Percentiles rank a stretch among this genome's conserved stretches.
Conservation (phyloP, 306 rosid genomes). For the Herpetospermum pedunculosum region DNA sequence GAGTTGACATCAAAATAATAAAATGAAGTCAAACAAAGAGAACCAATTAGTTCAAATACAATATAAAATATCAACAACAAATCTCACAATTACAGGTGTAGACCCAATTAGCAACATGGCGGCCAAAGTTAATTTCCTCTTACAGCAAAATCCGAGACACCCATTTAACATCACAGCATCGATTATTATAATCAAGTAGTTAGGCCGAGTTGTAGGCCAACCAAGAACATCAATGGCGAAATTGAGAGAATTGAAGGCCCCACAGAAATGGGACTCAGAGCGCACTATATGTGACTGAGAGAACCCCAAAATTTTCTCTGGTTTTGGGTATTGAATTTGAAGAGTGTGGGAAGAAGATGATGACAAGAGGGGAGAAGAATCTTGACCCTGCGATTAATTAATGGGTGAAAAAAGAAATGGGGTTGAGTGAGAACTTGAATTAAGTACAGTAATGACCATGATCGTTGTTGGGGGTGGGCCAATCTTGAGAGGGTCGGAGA, state of each 20-base stretch:
- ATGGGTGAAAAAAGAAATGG: too few species aligned
- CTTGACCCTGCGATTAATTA: not conserved
- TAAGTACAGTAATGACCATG: not conserved
- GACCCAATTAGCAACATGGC: not conserved
- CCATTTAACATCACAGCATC: not conserved
- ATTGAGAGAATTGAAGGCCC: not conserved
- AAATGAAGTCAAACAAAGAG: conserved; percentile 6
- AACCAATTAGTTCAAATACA: not conserved
- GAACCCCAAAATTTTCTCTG: not conserved
- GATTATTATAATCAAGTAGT: not conserved
- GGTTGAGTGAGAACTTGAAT: not conserved
- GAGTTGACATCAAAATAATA: not conserved
- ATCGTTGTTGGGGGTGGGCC: not conserved
- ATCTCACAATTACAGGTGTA: conserved; percentile 1
- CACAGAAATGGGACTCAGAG: not conserved
- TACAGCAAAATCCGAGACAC: not conserved
- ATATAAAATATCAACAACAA: not conserved
- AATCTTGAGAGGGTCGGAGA: not conserved
- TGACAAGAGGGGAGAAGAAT: not conserved
- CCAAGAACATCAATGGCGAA: not conserved
- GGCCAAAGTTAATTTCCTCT: not conserved
- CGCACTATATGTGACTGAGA: conserved; percentile 6
- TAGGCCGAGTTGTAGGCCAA: not conserved
- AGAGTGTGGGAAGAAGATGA: not conserved
- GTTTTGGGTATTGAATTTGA: not conserved